phyloP scores from a whole-genome alignment of 2,329 filamentous ascomycete species.

The Apiospora malaysiana region DNA sequence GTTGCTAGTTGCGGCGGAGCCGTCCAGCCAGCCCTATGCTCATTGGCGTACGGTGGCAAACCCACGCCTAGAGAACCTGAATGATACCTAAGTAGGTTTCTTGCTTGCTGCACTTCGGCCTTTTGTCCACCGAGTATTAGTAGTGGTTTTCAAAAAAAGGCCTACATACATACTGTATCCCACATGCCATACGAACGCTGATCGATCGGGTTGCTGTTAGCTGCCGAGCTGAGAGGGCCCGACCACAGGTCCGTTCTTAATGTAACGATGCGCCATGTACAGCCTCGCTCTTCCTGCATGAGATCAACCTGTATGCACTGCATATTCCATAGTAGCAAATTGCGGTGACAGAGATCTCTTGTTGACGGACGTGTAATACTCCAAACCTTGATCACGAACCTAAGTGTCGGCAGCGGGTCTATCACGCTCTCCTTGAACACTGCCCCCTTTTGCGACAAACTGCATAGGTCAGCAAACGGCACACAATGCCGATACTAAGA shows the following conservation, averaged over 20 bases:
- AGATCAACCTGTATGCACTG: constrained; percentile 4
- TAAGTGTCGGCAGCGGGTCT: constrained; percentile 3
- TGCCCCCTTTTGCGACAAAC: background rate
- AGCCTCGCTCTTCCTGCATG: constrained; percentile 18
- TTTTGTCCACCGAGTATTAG: constrained; percentile 2
- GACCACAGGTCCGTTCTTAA: background rate
- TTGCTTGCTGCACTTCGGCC: background rate
- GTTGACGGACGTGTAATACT: constrained; percentile 5
- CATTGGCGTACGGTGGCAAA: constrained; percentile 12
- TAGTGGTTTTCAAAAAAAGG: background rate
- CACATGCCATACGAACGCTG: constrained; percentile 4
- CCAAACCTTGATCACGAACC: constrained; percentile 7
- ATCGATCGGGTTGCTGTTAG: background rate
- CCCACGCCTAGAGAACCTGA: background rate
- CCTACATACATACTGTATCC: background rate
- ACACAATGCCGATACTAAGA: background rate
- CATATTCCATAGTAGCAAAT: constrained; percentile 8
- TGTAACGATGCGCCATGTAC: constrained; percentile 14
- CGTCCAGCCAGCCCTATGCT: constrained; percentile 1
- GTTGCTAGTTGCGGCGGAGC: constrained; percentile 3
- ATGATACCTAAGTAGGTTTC: background rate
- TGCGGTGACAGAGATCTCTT: constrained; percentile 4
- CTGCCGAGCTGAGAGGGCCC: constrained; percentile 10
- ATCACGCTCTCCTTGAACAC: background rate
- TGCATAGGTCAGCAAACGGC: constrained; percentile 15